These are phyloP conservation scores for Populus alba DNA, from an alignment of 345 rosid species.

Conservation along the genomic window DNA sequence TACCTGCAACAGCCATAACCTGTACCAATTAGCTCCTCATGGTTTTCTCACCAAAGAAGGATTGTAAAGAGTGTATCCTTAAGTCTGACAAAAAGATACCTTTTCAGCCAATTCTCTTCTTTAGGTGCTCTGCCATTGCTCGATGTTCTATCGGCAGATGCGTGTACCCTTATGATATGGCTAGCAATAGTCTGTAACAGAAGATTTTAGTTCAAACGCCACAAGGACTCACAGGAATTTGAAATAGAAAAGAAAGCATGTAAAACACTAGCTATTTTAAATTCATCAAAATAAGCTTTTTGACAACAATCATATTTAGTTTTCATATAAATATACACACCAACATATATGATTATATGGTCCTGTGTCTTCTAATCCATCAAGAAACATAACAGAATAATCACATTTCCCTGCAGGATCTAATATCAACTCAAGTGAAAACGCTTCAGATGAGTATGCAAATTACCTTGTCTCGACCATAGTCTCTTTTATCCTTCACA, in stretches of 20 bases:
- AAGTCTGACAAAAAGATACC: constrained; percentile 35
- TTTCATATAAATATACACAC: background rate
- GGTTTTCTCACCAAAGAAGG: constrained; percentile 7
- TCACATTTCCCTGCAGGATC: constrained; percentile 3
- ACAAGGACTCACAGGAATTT: background rate
- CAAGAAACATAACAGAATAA: background rate
- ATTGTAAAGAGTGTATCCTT: background rate
- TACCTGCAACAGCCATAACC: constrained; percentile 45
- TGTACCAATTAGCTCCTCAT: constrained; percentile 19
- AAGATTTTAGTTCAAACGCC: background rate
- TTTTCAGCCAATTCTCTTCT: constrained; percentile 94
- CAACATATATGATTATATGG: background rate
- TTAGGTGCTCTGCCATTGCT: constrained; percentile 50
- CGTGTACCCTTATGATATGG: constrained; percentile 91
- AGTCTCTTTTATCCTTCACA: constrained; percentile 87
- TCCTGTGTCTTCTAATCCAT: background rate
- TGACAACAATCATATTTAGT: background rate
- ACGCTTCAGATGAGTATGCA: background rate
- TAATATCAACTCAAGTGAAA: background rate
- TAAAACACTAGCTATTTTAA: background rate
- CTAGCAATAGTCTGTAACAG: constrained; percentile 75
- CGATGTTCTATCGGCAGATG: constrained; percentile 67
- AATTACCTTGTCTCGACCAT: constrained; percentile 78
- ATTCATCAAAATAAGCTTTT: background rate
- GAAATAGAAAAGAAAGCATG: background rate